Evolutionary conservation across 2,329 filamentous ascomycete genomes (phyloP).

Genomic region (Alternaria arbusti): DNA sequence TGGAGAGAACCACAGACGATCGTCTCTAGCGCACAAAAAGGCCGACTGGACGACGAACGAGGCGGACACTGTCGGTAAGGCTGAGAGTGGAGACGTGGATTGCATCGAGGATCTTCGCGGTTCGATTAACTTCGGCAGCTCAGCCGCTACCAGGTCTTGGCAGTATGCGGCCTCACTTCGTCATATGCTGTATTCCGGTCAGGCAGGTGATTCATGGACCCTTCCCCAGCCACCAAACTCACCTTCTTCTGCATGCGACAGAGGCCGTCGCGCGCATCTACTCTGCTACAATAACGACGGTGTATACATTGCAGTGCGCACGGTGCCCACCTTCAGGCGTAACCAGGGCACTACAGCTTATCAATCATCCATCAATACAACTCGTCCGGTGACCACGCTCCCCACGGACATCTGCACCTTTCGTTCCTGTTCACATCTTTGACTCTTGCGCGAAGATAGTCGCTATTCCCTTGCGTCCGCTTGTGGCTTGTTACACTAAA

Average conservation of each 20-base stretch:
- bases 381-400: constrained; percentile 1
- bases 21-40: background rate
- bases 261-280: constrained; percentile 13
- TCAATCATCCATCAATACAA: constrained; percentile 14
- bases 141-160: constrained; percentile 14
- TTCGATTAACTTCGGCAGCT: constrained; percentile 25
- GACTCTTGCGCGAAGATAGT: constrained; percentile 18
- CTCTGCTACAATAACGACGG: constrained; percentile 9
- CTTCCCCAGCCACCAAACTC: constrained; percentile 25
- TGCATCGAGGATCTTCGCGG: constrained; percentile 30
- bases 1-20: background rate
- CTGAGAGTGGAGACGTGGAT: constrained; percentile 20
- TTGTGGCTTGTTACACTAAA: constrained; percentile 27
- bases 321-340: constrained; percentile 8
- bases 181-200: constrained; percentile 19
- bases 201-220: constrained; percentile 15
- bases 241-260: constrained; percentile 19
- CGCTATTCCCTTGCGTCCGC: constrained; percentile 17
- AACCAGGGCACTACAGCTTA: constrained; percentile 6
- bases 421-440: constrained; percentile 31
- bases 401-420: constrained; percentile 15
- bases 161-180: constrained; percentile 15
- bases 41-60: background rate
- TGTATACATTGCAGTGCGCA: constrained; percentile 19
- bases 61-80: constrained; percentile 6